Evolutionary conservation across 1,284 basidiomycete species (phyloP).

Genomic region (Cutaneotrichosporon cutaneum): DNA sequence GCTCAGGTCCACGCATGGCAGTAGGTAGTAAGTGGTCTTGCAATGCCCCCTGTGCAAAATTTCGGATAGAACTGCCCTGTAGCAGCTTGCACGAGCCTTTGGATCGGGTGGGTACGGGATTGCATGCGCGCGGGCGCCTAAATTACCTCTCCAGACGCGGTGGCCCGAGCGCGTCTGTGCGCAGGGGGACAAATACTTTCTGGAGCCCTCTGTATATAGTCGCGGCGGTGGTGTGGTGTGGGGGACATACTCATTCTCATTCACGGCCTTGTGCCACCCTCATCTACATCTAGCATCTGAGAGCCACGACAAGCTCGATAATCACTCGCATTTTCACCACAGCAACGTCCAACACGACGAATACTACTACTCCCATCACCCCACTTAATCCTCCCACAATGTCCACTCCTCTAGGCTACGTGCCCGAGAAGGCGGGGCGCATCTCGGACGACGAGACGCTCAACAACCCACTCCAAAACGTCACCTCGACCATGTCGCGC

Average conservation of each 20-base stretch:
- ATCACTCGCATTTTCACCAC: neutral
- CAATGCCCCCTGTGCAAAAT: too few species aligned
- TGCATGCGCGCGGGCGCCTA: too few species aligned
- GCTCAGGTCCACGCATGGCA: too few species aligned
- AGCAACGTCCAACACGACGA: neutral
- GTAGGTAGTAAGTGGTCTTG: too few species aligned
- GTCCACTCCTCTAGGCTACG: neutral
- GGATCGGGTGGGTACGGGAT: too few species aligned
- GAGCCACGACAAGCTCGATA: neutral
- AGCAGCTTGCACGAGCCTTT: too few species aligned
- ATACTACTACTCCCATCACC: neutral
- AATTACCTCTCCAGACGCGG: too few species aligned
- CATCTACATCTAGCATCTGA: neutral
- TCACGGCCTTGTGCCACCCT: neutral
- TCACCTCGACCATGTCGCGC: constrained; percentile 8
- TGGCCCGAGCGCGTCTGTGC: too few species aligned
- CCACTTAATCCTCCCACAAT: neutral
- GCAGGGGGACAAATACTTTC: too few species aligned
- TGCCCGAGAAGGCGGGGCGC: neutral
- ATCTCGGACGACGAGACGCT: neutral
- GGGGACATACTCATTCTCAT: neutral
- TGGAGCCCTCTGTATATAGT: too few species aligned
- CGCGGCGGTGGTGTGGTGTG: neutral
- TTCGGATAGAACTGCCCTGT: too few species aligned
- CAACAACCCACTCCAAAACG: constrained; percentile 13